These are phyloP conservation scores for Mastigamoeba balamuthi DNA, from an alignment of 78 protist genomes.

Conservation along the genomic window DNA sequence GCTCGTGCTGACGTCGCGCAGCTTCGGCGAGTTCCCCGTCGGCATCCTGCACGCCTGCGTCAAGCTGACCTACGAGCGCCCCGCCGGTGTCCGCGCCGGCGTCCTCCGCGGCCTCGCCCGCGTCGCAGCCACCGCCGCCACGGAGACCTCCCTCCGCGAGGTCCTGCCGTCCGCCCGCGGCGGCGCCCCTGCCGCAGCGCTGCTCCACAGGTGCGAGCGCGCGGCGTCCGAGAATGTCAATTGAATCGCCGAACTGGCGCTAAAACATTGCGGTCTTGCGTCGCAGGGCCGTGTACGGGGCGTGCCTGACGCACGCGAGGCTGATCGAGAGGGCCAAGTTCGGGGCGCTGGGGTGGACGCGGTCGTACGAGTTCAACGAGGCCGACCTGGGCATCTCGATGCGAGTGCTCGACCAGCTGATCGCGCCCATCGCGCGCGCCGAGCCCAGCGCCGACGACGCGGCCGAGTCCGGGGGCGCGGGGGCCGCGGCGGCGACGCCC, in stretches of 20 bases:
- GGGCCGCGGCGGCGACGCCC: too few relatives aligned
- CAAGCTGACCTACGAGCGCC: constrained; percentile 91
- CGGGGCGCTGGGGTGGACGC: constrained; percentile 77
- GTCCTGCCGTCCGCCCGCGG: too few relatives aligned
- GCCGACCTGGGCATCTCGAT: constrained; percentile 48
- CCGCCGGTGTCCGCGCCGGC: constrained; percentile 55
- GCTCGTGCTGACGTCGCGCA: constrained; percentile 68
- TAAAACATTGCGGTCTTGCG: too few relatives aligned
- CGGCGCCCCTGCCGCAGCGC: too few relatives aligned
- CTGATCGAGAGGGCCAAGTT: constrained; percentile 69
- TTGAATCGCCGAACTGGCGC: too few relatives aligned
- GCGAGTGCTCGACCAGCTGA: constrained; percentile 32
- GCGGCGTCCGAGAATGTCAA: too few relatives aligned
- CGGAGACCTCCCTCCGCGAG: too few relatives aligned
- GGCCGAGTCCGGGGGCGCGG: too few relatives aligned
- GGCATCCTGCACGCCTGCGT: constrained; percentile 55
- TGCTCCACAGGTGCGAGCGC: too few relatives aligned
- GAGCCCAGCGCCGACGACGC: too few relatives aligned
- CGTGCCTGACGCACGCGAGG: constrained; percentile 64
- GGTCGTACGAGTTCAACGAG: constrained; percentile 66
- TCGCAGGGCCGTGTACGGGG: constrained; percentile 42
- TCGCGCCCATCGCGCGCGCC: constrained; percentile 61
- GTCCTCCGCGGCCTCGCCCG: too few relatives aligned
- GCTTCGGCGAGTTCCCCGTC: constrained; percentile 39
- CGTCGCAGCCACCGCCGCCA: too few relatives aligned